Evolutionary conservation across 257 asterid genomes (phyloP).

Genomic region (Anisodus acutangulus): DNA sequence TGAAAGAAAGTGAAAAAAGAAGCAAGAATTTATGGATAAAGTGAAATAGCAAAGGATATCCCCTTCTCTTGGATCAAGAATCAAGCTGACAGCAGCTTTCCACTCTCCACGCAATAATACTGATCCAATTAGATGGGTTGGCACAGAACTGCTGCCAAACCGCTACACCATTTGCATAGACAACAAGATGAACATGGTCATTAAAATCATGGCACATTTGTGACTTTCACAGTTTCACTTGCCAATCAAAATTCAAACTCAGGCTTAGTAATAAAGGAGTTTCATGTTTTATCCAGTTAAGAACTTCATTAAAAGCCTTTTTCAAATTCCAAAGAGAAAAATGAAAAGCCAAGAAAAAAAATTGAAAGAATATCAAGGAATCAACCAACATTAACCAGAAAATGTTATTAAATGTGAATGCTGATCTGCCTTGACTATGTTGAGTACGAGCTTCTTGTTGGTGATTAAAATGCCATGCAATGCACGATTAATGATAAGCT

Average conservation of each 20-base stretch:
- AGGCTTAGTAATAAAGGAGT: constrained; percentile 9
- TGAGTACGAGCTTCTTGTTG: not conserved
- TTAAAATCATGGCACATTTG: not conserved
- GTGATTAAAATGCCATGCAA: not conserved
- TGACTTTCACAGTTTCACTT: constrained; percentile 20
- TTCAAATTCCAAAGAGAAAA: not conserved
- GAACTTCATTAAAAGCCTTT: not conserved
- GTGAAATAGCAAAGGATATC: constrained; percentile 74
- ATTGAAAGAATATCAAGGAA: not conserved
- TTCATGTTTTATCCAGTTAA: constrained; percentile 25
- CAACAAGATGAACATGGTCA: constrained; percentile 21
- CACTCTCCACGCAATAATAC: constrained; percentile 90
- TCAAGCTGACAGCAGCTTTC: constrained; percentile 80
- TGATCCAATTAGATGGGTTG: constrained; percentile 93
- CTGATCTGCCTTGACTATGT: not conserved
- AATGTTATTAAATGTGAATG: not conserved
- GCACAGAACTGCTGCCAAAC: constrained; percentile 93
- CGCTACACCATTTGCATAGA: constrained; percentile 58
- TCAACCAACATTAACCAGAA: not conserved
- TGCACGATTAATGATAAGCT: not conserved
- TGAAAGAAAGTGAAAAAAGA: not conserved
- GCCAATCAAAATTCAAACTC: not conserved
- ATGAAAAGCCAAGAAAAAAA: not conserved
- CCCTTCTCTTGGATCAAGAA: constrained; percentile 98
- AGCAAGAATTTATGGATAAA: constrained; percentile 3